phyloP scores from a whole-genome alignment of 1,284 basidiomycete genomes.

The Salmacisia buchloeana region DNA sequence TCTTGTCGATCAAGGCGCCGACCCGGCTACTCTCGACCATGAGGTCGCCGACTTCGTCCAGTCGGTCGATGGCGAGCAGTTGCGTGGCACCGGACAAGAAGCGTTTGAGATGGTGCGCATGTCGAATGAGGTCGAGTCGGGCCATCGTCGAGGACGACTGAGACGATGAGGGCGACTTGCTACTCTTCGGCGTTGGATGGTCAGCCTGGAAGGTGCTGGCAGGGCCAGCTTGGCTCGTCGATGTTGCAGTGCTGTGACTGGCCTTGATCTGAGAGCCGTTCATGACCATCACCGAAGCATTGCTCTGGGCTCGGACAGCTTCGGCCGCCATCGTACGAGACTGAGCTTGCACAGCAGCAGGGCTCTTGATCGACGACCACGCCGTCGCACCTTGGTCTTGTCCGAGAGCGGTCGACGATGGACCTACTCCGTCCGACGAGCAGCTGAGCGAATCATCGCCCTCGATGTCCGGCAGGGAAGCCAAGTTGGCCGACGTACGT shows the following conservation, averaged over 20 bases:
- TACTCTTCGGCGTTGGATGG: too few relatives aligned
- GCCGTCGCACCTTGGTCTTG: too few relatives aligned
- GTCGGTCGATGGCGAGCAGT: neutral
- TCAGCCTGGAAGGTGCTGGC: too few relatives aligned
- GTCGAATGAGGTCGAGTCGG: neutral
- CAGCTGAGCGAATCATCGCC: neutral
- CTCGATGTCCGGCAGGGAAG: neutral
- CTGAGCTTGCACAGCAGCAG: too few relatives aligned
- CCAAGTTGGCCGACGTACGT: neutral
- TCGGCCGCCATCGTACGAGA: too few relatives aligned
- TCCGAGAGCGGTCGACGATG: neutral
- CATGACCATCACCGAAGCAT: too few relatives aligned
- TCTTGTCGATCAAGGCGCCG: too few relatives aligned
- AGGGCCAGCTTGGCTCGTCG: too few relatives aligned
- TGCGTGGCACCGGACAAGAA: neutral
- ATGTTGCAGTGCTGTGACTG: too few relatives aligned
- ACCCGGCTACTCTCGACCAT: neutral
- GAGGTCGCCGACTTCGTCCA: neutral
- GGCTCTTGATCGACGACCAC: too few relatives aligned
- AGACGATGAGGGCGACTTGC: neutral
- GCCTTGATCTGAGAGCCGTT: too few relatives aligned
- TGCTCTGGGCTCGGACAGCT: too few relatives aligned
- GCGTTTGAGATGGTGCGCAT: constrained; percentile 2
- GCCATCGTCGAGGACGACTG: neutral
- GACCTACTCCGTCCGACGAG: neutral